Base-by-base conservation (phyloP, 1,284 basidiomycete genomes). In the Inonotus obliquus region DNA sequence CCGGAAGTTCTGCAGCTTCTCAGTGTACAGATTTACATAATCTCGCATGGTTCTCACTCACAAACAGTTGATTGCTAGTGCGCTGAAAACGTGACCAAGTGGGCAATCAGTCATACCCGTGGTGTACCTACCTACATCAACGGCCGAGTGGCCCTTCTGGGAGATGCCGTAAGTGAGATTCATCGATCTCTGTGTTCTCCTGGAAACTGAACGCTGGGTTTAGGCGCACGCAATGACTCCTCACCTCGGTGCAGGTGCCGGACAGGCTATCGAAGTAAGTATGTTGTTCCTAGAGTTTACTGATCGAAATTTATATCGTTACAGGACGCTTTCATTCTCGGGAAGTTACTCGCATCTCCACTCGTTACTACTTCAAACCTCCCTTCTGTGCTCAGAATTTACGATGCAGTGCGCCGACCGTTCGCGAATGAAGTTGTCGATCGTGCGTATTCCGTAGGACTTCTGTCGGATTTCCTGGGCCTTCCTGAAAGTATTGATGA, bases 171-270 rank as follows among this genome's bases (percentile, higher is more conserved):
- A 39, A 21, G 65, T 54, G 41, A 37, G 32, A 32, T 32, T 32
- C 32, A 32, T 9, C 32, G 32, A 32, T 32, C 9, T 37, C n/a
- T 17, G 27, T 52, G 11, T 52, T 41, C 32, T 17, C 10, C 32
- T 49, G 17, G n/a, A n/a, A n/a, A n/a, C n/a, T n/a, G n/a, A n/a
- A n/a, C n/a, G n/a, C 38, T 39, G 38, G 13, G 11, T 61, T 3
- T 19, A 63, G 76, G 76, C 77, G 0, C 77, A 78, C 65, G 76
- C 74, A 0, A 77, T 78, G 74, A 72, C 72, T 6, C 76, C 76
- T 0, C 71, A 74, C 63, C 74, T 75, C 63, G 75, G 72, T 0
- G 73, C 76, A 23, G 76, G 76, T 11, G 76, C 71, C 5, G 75
- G 76, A 0, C 76, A 77, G 41, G 14, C 13, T 47, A n/a, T 39